Conservation (phyloP, 2,329 filamentous ascomycete genomes). For the Diaporthe australafricana region DNA sequence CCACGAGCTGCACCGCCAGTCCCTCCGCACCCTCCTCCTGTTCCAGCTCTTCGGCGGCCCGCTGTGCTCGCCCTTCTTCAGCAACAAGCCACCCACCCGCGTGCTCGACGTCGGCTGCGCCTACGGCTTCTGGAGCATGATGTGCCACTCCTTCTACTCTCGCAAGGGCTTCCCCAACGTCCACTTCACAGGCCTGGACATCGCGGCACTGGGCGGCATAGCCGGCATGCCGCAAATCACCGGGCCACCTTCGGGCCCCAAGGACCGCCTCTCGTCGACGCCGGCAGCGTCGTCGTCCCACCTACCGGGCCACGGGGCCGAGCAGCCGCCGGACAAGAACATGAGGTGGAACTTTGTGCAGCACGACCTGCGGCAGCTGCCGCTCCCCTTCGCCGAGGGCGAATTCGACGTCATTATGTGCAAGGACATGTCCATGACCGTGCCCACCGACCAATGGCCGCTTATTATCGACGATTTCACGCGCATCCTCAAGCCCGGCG, state of each 20-base stretch:
- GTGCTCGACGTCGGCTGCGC: conserved; percentile 92
- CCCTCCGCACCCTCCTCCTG: conserved; percentile 82
- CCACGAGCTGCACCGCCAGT: conserved; percentile 87
- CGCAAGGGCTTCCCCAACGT: conserved; percentile 76
- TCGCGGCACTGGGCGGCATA: conserved; percentile 67
- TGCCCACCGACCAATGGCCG: conserved; percentile 70
- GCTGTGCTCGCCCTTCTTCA: conserved; percentile 77
- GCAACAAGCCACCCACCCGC: conserved; percentile 75
- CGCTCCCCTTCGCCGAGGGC: conserved; percentile 81
- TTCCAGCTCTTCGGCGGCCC: conserved; percentile 85
- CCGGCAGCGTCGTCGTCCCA: conserved; percentile 31
- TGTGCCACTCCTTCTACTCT: conserved; percentile 84
- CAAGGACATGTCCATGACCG: conserved; percentile 80
- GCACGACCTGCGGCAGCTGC: conserved; percentile 81
- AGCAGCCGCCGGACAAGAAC: conserved; percentile 66
- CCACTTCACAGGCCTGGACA: conserved; percentile 84
- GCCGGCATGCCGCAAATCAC: conserved; percentile 33
- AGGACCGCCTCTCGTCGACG: conserved; percentile 32
- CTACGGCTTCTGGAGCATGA: conserved; percentile 88
- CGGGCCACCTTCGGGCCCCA: neutral
- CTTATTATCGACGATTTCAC: conserved; percentile 76
- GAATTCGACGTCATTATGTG: conserved; percentile 91
- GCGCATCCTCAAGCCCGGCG: conserved; percentile 81
- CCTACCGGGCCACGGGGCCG: conserved; percentile 34
- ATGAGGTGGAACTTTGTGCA: conserved; percentile 92